Percentiles rank a stretch among this genome's conserved stretches.
phyloP scores from a whole-genome alignment of 768 basidiomycete species.

The Tricholoma saponaceum region DNA sequence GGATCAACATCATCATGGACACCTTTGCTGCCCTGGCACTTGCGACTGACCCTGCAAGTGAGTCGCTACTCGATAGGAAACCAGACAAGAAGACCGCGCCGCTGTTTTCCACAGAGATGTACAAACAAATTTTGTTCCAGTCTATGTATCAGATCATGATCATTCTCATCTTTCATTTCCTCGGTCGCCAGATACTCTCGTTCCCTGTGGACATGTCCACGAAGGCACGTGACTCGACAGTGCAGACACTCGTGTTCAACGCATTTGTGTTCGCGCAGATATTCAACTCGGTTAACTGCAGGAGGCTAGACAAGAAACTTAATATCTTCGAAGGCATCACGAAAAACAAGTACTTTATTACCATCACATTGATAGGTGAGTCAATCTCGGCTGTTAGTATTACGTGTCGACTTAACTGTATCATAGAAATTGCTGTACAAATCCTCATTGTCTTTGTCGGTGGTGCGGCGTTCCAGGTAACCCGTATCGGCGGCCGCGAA shows the following conservation, averaged over 20 bases:
- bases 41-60: conserved; percentile 92
- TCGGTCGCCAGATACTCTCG: conserved; percentile 68
- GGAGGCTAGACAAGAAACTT: conserved; percentile 77
- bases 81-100: conserved; percentile 89
- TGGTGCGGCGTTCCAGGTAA: conserved; percentile 88
- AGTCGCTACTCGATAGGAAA: conserved; percentile 76
- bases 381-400: conserved; percentile 23
- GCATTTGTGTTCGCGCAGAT: conserved; percentile 98
- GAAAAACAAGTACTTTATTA: conserved; percentile 80
- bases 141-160: conserved; percentile 81
- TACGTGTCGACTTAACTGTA: conserved; percentile 1
- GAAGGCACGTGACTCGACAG: conserved; percentile 28
- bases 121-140: conserved; percentile 93
- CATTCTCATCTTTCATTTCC: conserved; percentile 88
- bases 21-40: conserved; percentile 97
- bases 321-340: conserved; percentile 87
- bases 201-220: conserved; percentile 32
- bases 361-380: conserved; percentile 81
- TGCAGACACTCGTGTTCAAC: conserved; percentile 93
- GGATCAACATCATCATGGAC: conserved; percentile 99
- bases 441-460: conserved; percentile 89
- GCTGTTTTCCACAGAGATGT: conserved; percentile 90
- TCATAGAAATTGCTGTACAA: conserved; percentile 80
- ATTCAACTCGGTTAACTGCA: conserved; percentile 91
- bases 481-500: conserved; percentile 70